A percentile compares a stretch with the other conserved stretches of the same genome.
Evolutionary conservation across 805 yeast genomes (phyloP).

Genomic region (Helenozyma rhizophorensis): DNA sequence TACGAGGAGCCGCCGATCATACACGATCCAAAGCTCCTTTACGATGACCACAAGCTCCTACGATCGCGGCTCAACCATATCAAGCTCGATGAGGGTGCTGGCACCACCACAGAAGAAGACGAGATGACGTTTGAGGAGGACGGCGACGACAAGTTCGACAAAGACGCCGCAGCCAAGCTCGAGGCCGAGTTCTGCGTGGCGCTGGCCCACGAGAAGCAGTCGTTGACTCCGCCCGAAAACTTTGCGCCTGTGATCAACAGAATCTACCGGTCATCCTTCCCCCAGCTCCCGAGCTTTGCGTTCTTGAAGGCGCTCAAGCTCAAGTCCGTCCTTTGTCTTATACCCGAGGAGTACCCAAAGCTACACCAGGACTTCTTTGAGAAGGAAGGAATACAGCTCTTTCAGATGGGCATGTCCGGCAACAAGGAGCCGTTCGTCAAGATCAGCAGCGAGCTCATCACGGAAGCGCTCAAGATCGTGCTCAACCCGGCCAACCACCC

Average conservation of each 20-base stretch:
- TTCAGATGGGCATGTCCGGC: slow-evolving; percentile 91
- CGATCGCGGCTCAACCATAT: slow-evolving; percentile 30
- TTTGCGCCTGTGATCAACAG: slow-evolving; percentile 72
- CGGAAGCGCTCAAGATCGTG: slow-evolving; percentile 76
- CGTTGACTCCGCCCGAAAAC: slow-evolving; percentile 77
- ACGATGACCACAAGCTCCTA: slow-evolving; percentile 12
- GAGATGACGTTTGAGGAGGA: slow-evolving; percentile 34
- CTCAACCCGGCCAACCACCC: slow-evolving; percentile 88
- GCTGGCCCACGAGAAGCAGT: slow-evolving; percentile 7
- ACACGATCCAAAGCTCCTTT: slow-evolving; percentile 4
- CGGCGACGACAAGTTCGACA: slow-evolving; percentile 37
- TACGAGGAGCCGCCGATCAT: slow-evolving; percentile 6
- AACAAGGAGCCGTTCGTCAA: slow-evolving; percentile 93
- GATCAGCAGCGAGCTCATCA: slow-evolving; percentile 59
- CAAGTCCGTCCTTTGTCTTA: slow-evolving; percentile 74
- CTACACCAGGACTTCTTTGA: slow-evolving; percentile 65
- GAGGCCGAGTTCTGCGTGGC: slow-evolving; percentile 15
- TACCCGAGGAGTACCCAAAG: slow-evolving; percentile 88
- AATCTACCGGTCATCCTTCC: slow-evolving; percentile 87
- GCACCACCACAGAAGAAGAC: slow-evolving; percentile 28
- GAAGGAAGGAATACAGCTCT: slow-evolving; percentile 59
- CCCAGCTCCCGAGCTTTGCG: slow-evolving; percentile 74
- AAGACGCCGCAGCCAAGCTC: slow-evolving; percentile 18
- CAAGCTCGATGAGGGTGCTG: slow-evolving; percentile 21
- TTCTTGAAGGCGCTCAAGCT: slow-evolving; percentile 61